Base-by-base conservation (phyloP, 2,329 filamentous ascomycete genomes). In the Aspergillus cejpii region DNA sequence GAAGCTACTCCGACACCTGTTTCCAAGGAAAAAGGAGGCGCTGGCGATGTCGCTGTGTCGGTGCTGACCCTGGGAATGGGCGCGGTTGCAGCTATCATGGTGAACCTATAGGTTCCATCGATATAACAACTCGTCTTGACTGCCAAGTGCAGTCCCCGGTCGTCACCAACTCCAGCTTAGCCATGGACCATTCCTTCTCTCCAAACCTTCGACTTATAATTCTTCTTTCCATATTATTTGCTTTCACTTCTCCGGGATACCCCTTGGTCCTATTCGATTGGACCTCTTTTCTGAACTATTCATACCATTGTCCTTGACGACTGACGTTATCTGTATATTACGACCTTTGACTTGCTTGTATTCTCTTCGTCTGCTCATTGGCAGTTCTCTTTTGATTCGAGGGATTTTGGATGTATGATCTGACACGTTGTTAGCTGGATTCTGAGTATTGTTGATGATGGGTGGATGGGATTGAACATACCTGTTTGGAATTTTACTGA, bases 41-140 rank as follows among this genome's bases (percentile, higher is more conserved):
- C 56, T 19, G 43, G 53, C 39, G 54, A 49, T 43, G 41, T 52
- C 36, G 50, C 56, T 10, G 45, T 52, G 43, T 59, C 59, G 8
- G 50, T 54, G 37, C 33, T 54, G 33, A 53, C 50, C 19, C 43
- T 60, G 41, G 43, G 51, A 21, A 47, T 62, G 37, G 57, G 57
- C 21, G 49, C 58, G 6, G 29, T 60, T n/a, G 54, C 52, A 5
- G 58, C 53, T 21, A 38, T 63, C 39, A 48, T 47, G n/a, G 46
- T 57, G 47, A 51, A 51, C 45, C 38, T 58, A 31, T 61, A 60
- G 45, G 48, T 49, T 45, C 12, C 21, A 37, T n/a, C 15, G 17
- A 34, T 28, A 24, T 24, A 8, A 8, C 23, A 24, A 24, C 23
- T 24, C 23, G 8, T 8, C 5, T 34, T 4, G 11, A 15, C 31